Evolutionary conservation across 129 eudicot species (phyloP).

Genomic region (Flaveria brownii): DNA sequence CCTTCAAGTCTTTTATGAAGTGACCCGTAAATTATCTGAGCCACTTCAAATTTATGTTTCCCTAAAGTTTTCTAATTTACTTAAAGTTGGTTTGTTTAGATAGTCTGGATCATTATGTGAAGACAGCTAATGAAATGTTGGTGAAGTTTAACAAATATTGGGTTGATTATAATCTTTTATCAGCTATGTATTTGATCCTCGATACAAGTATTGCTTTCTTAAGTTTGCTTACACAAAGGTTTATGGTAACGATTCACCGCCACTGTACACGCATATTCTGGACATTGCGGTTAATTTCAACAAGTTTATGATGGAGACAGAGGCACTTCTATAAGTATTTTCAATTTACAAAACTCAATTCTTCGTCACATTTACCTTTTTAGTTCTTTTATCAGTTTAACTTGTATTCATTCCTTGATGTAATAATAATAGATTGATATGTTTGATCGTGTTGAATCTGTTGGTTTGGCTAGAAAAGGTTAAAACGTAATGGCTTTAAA

Average conservation of each 20-base stretch:
- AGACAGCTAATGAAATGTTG: not conserved
- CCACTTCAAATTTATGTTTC: not conserved
- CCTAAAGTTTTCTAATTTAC: not conserved
- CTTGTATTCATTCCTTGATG: too few relatives aligned
- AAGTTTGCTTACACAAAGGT: not conserved
- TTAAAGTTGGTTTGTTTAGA: not conserved
- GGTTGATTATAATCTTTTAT: not conserved
- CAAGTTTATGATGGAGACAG: too few relatives aligned
- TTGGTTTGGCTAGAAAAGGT: too few relatives aligned
- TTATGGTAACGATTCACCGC: not conserved
- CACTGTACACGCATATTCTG: not conserved
- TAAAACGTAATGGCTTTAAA: too few relatives aligned
- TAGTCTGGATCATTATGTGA: not conserved
- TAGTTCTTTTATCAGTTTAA: too few relatives aligned
- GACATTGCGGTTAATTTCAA: not conserved
- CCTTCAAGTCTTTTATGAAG: not conserved
- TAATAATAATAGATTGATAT: too few relatives aligned
- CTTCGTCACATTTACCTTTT: too few relatives aligned
- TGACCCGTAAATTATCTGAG: not conserved
- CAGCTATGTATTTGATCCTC: constrained; percentile 2
- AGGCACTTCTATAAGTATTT: too few relatives aligned
- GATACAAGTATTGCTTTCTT: not conserved
- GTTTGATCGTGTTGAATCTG: too few relatives aligned
- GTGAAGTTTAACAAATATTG: not conserved
- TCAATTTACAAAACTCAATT: too few relatives aligned